phyloP scores from a whole-genome alignment of 1,139 yeast species.

The Arxiozyma slooffiae region DNA sequence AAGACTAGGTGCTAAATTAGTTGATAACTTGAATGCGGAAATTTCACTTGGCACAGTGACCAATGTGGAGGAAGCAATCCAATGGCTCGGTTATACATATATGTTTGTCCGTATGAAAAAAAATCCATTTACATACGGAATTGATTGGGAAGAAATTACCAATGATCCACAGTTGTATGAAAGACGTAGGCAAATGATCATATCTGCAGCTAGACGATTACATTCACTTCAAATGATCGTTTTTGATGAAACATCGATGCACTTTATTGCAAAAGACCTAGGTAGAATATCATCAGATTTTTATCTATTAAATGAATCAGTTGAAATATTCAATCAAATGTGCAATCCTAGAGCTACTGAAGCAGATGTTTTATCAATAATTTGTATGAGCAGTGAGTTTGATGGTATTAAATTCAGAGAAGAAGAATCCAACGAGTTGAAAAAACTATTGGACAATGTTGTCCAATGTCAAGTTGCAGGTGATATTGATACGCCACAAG shows the following conservation, averaged over 20 bases:
- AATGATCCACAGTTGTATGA: slow-evolving; percentile 75
- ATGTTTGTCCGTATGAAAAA: slow-evolving; percentile 89
- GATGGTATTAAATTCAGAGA: slow-evolving; percentile 83
- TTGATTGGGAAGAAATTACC: slow-evolving; percentile 74
- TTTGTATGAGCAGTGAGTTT: slow-evolving; percentile 90
- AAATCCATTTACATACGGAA: slow-evolving; percentile 89
- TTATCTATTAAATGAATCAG: slow-evolving; percentile 72
- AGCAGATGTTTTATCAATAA: slow-evolving; percentile 82
- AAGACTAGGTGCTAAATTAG: slow-evolving; percentile 60
- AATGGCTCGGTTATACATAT: slow-evolving; percentile 95
- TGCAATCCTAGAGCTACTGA: slow-evolving; percentile 80
- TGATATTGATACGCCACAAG: slow-evolving; percentile 63
- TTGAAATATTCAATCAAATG: slow-evolving; percentile 82
- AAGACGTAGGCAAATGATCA: slow-evolving; percentile 64
- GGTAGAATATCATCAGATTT: slow-evolving; percentile 95
- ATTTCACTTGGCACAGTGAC: slow-evolving; percentile 93
- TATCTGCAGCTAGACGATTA: slow-evolving; percentile 69
- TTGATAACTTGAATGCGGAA: slow-evolving; percentile 92
- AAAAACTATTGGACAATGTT: slow-evolving; percentile 47
- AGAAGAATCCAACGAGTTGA: slow-evolving; percentile 73
- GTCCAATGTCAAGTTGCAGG: slow-evolving; percentile 80
- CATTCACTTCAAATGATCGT: slow-evolving; percentile 88
- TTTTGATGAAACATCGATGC: slow-evolving; percentile 74
- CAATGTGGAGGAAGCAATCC: slow-evolving; percentile 86
- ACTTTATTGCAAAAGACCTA: slow-evolving; percentile 74